A percentile compares a stretch with the other conserved stretches of the same genome.
These are phyloP conservation scores for Aureobasidium sp. DNA, from an alignment of 2,329 filamentous ascomycete genomes.

Conservation along the genomic window DNA sequence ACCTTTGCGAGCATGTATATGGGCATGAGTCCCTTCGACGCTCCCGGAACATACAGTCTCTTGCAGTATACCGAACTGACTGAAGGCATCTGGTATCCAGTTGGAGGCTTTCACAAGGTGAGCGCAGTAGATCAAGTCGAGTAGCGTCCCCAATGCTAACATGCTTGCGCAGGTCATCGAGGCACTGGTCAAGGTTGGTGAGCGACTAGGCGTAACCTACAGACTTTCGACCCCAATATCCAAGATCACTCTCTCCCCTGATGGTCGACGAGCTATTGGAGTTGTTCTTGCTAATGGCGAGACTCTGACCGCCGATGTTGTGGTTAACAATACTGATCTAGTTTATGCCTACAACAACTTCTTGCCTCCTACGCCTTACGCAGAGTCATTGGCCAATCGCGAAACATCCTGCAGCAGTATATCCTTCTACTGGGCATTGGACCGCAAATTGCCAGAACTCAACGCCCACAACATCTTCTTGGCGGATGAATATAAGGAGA, in stretches of 20 bases:
- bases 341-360: slow-evolving; percentile 68
- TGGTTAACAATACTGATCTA: slow-evolving; percentile 65
- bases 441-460: slow-evolving; percentile 53
- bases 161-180: slow-evolving; percentile 40
- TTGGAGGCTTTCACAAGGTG: slow-evolving; percentile 61
- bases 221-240: slow-evolving; percentile 51
- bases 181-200: slow-evolving; percentile 54
- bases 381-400: slow-evolving; percentile 39
- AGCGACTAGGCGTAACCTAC: slow-evolving; percentile 55
- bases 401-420: slow-evolving; percentile 63
- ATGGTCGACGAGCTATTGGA: slow-evolving; percentile 48
- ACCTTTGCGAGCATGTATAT: slow-evolving; percentile 78
- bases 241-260: slow-evolving; percentile 45
- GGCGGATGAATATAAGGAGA: slow-evolving; percentile 61
- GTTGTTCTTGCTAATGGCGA: slow-evolving; percentile 53
- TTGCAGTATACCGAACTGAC: slow-evolving; percentile 68
- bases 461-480: slow-evolving; percentile 70
- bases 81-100: slow-evolving; percentile 69
- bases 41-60: slow-evolving; percentile 64
- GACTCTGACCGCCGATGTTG: slow-evolving; percentile 53
- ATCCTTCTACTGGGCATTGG: slow-evolving; percentile 68
- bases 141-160: neutral
- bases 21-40: slow-evolving; percentile 72
- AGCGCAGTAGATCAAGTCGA: neutral
- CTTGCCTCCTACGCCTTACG: slow-evolving; percentile 43